Percentiles rank a stretch among this genome's conserved stretches.
Evolutionary conservation across 805 yeast species (phyloP).

Genomic region (Myxozyma sirexii): DNA sequence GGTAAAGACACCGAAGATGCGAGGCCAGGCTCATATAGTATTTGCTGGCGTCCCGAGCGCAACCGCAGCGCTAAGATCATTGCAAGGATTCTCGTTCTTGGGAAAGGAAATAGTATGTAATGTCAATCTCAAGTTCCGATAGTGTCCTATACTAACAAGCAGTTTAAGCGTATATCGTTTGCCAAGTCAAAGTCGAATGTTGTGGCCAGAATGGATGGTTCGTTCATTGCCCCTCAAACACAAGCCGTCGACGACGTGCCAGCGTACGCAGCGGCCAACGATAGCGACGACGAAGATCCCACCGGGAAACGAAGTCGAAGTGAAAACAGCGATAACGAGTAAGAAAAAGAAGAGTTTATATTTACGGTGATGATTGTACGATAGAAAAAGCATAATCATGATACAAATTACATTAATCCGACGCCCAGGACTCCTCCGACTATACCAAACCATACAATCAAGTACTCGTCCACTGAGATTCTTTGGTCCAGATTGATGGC

Average conservation of each 20-base stretch:
- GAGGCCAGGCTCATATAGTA: slow-evolving; percentile 50
- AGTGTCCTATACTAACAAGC: neutral
- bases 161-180: slow-evolving; percentile 34
- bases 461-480: slow-evolving; percentile 16
- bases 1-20: slow-evolving; percentile 44
- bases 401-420: slow-evolving; percentile 1
- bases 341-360: neutral
- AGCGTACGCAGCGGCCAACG: slow-evolving; percentile 19
- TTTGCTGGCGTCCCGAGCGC: slow-evolving; percentile 41
- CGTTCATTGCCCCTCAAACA: slow-evolving; percentile 35
- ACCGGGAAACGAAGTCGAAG: slow-evolving; percentile 21
- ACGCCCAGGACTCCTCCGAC: slow-evolving; percentile 26
- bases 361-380: slow-evolving; percentile 3
- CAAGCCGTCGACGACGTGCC: slow-evolving; percentile 16
- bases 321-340: slow-evolving; percentile 18
- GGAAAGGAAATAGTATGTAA: slow-evolving; percentile 42
- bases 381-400: neutral
- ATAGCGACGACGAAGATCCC: slow-evolving; percentile 20
- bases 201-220: slow-evolving; percentile 40
- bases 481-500: slow-evolving; percentile 5
- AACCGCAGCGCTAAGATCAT: slow-evolving; percentile 38
- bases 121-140: no score
- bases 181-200: slow-evolving; percentile 41
- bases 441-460: slow-evolving; percentile 28
- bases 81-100: slow-evolving; percentile 41